A percentile compares a stretch with the other conserved stretches of the same genome.
Evolutionary conservation across 2,329 filamentous ascomycete species (phyloP).

Genomic region (Fusarium floridanum): DNA sequence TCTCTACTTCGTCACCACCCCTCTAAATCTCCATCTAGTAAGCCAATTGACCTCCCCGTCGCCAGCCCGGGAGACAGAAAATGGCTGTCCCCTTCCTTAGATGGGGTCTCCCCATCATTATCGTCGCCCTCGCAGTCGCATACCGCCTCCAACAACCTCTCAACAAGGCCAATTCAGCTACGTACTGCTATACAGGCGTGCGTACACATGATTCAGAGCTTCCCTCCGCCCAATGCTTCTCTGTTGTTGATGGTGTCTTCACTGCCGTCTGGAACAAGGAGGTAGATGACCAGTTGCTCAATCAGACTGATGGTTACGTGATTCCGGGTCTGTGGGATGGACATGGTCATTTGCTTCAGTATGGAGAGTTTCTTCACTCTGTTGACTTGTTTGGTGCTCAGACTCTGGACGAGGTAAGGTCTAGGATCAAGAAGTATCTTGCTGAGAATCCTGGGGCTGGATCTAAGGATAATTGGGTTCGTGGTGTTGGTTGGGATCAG

Average conservation of each 20-base stretch:
- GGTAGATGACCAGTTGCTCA: slow-evolving; percentile 42
- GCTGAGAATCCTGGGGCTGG: slow-evolving; percentile 64
- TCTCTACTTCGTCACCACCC: not conserved
- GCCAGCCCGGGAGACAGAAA: not conserved
- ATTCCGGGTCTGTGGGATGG: slow-evolving; percentile 79
- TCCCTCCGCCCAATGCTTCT: slow-evolving; percentile 66
- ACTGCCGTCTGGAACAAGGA: slow-evolving; percentile 57
- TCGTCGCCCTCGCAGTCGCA: slow-evolving; percentile 52
- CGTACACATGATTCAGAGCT: slow-evolving; percentile 53
- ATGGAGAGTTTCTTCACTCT: slow-evolving; percentile 76
- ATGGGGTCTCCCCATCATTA: slow-evolving; percentile 50
- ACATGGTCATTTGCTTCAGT: slow-evolving; percentile 75
- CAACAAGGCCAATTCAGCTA: slow-evolving; percentile 29
- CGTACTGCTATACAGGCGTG: slow-evolving; percentile 57
- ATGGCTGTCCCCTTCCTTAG: slow-evolving; percentile 38
- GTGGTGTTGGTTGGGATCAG: slow-evolving; percentile 80
- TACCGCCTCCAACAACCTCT: slow-evolving; percentile 47
- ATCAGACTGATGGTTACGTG: slow-evolving; percentile 61
- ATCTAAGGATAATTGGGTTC: slow-evolving; percentile 69
- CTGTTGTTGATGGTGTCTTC: slow-evolving; percentile 65
- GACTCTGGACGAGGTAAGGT: slow-evolving; percentile 67
- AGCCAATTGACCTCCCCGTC: not conserved
- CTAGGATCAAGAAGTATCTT: slow-evolving; percentile 66
- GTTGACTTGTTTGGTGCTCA: slow-evolving; percentile 72
- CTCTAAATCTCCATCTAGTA: not conserved